Evolutionary conservation across 306 rosid species (phyloP).

Genomic region (Rosa persica): DNA sequence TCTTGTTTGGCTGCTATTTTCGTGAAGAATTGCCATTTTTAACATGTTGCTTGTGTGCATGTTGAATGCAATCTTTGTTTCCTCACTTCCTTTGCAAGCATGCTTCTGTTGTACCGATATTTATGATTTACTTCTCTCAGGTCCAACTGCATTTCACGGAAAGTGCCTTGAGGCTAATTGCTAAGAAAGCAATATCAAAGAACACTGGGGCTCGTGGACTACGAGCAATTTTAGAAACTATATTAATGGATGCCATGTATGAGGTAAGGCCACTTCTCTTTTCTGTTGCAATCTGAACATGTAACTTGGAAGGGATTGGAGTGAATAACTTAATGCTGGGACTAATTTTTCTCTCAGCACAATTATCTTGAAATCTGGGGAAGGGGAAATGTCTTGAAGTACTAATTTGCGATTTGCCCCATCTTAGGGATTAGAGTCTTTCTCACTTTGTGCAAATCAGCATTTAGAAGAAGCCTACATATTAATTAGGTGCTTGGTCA

Average conservation of each 20-base stretch:
- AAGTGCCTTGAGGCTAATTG: constrained; percentile 64
- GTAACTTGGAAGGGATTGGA: background rate
- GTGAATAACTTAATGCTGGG: background rate
- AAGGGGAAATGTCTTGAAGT: background rate
- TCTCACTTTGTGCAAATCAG: too few species aligned
- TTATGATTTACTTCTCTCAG: constrained; percentile 43
- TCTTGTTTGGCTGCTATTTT: constrained; percentile 2
- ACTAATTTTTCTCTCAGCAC: background rate
- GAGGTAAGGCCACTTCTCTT: constrained; percentile 58
- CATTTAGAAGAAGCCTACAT: too few species aligned
- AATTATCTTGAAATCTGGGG: background rate
- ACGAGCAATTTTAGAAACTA: constrained; percentile 71
- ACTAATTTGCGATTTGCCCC: background rate
- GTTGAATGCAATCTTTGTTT: constrained; percentile 9
- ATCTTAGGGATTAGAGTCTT: background rate
- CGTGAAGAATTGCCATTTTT: background rate
- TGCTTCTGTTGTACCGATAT: constrained; percentile 23
- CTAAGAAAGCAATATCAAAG: constrained; percentile 81
- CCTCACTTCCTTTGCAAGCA: constrained; percentile 15
- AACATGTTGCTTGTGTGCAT: constrained; percentile 13
- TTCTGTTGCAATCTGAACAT: constrained; percentile 9
- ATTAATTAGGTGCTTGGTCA: too few species aligned
- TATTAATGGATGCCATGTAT: constrained; percentile 93
- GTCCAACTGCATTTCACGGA: constrained; percentile 79
- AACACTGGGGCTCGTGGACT: constrained; percentile 92